Evolutionary conservation across 495 filamentous ascomycete species (phyloP), one percentile per base, ranked within the genome.

Genomic region (Endocarpon pusillum): DNA sequence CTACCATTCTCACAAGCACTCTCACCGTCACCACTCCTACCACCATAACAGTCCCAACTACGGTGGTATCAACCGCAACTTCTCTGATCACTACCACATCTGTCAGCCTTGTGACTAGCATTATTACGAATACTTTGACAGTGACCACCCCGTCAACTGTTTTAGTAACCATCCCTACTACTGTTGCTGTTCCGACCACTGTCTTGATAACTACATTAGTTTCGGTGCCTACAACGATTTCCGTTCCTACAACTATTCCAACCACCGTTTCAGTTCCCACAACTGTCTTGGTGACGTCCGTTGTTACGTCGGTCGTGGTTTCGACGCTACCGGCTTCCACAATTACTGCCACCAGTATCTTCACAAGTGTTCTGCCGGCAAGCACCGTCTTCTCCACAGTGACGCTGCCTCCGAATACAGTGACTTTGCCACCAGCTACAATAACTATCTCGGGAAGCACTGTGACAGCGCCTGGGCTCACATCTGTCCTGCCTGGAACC

Each of bases 271-370:
- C 50, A 3, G 37, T 46, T 4, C 47, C 45, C 1, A 29, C 41
- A 22, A 57, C 53, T 12, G 24, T 36, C 19, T 29, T 35, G 15
- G 26, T 32, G 12, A 40, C 44, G 32, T 42, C 46, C 5, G 45
- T 44, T 24, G 33, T 33, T 15, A 28, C 38, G 15, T 31, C 37
- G n/a, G 20, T 19, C 12, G 41, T 34, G 1, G 26, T 20, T 7
- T 27, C 33, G 25, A 37, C 27, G 19, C 11, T 15, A 22, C 19
- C 33, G 4, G 23, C 24, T 2, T 29, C 38, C 12, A 29, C 36
- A 3, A 40, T 33, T 19, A 32, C 42, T 14, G 30, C 45, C 12
- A 40, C 39, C 14, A 37, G 28, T 9, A 48, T 36, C 3, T 27
- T 39, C 10, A 38, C 32, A 23, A n/a, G 8, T 14, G 9, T 15